Percentiles rank a stretch among this genome's conserved stretches.
phyloP scores from a whole-genome alignment of 139 green algal species.

The Chlorella sp. region DNA sequence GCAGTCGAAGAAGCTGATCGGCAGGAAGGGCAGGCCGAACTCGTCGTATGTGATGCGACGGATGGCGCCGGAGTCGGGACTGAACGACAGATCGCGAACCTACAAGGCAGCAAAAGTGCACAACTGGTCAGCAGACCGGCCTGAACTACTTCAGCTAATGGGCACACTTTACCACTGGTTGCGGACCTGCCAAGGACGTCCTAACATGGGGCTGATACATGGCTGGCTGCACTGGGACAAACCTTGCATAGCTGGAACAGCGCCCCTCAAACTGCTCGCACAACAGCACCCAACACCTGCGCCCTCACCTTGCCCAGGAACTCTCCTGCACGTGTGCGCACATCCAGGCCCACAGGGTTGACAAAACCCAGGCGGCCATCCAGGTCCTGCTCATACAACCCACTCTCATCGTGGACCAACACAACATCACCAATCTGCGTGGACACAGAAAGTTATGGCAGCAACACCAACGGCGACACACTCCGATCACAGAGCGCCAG shows the following conservation, averaged over 20 bases:
- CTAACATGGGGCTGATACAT: too few relatives aligned
- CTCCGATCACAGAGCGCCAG: too few relatives aligned
- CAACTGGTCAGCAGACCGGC: too few relatives aligned
- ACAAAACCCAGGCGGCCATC: constrained; percentile 44
- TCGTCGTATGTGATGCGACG: constrained; percentile 56
- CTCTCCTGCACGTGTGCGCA: constrained; percentile 42
- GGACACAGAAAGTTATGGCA: too few relatives aligned
- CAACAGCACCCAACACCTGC: neutral
- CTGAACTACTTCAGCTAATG: too few relatives aligned
- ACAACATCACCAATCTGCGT: constrained; percentile 71
- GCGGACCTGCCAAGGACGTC: too few relatives aligned
- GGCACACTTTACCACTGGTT: too few relatives aligned
- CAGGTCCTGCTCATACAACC: constrained; percentile 34
- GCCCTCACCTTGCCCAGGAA: constrained; percentile 54
- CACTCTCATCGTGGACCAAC: constrained; percentile 66
- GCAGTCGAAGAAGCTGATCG: constrained; percentile 52
- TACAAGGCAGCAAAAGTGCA: too few relatives aligned
- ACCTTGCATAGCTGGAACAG: too few relatives aligned
- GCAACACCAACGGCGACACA: too few relatives aligned
- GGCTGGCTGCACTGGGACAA: too few relatives aligned
- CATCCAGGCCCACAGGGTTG: constrained; percentile 51
- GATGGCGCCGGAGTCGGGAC: constrained; percentile 61
- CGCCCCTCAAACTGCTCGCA: too few relatives aligned
- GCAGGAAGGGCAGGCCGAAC: constrained; percentile 63
- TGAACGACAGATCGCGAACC: constrained; percentile 71